A percentile compares a stretch with the other conserved stretches of the same genome.
Evolutionary conservation across 805 yeast species (phyloP).

Genomic region (Teunomyces gatunensis): DNA sequence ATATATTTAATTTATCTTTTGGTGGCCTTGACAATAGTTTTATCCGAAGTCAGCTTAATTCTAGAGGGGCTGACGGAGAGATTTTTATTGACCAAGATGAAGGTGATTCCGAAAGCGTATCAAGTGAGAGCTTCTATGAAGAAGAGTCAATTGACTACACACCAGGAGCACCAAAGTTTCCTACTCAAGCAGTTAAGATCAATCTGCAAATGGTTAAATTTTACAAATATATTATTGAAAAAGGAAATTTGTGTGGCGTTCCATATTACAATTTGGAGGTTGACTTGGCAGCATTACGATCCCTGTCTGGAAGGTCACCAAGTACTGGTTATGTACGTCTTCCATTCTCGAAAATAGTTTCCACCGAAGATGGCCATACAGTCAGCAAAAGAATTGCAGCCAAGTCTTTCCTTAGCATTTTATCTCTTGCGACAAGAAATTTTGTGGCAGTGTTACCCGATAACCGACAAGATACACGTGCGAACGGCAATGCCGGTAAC

Average conservation of each 20-base stretch:
- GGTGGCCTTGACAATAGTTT: slow-evolving; percentile 15
- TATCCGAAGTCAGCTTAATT: not conserved
- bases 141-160: slow-evolving; percentile 6
- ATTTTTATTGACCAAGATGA: not conserved
- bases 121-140: not conserved
- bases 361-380: slow-evolving; percentile 6
- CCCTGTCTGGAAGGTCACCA: not conserved
- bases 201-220: slow-evolving; percentile 11
- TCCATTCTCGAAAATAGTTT: not conserved
- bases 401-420: slow-evolving; percentile 25
- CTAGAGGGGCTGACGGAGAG: not conserved
- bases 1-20: slow-evolving; percentile 21
- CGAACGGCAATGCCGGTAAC: not conserved
- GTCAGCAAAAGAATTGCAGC: slow-evolving; percentile 24
- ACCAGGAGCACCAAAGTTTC: slow-evolving; percentile 7
- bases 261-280: not conserved
- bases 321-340: not conserved
- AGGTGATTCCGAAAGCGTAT: slow-evolving; percentile 3
- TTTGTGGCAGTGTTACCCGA: not conserved
- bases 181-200: slow-evolving; percentile 5
- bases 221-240: slow-evolving; percentile 9
- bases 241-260: slow-evolving; percentile 3
- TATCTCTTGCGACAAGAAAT: slow-evolving; percentile 21
- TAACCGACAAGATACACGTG: not conserved
- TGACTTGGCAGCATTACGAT: not conserved